Conservation (phyloP, 2,329 filamentous ascomycete genomes). For the Alternaria arbusti region DNA sequence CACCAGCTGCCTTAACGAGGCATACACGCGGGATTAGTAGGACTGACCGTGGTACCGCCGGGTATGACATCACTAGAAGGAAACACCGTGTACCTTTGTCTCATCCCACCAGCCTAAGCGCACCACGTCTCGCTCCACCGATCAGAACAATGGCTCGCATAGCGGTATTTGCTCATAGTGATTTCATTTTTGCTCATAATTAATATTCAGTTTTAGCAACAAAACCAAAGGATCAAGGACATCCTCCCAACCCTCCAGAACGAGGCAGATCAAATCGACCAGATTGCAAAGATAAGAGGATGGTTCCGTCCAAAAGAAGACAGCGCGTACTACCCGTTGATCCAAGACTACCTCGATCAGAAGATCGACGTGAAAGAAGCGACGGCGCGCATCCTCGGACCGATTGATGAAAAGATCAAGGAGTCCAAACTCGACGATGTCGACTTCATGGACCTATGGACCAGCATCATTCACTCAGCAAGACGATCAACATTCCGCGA, state of each 20-base stretch:
- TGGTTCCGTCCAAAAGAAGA: slow-evolving; percentile 37
- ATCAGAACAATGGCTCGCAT: slow-evolving; percentile 10
- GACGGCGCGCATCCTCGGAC: slow-evolving; percentile 22
- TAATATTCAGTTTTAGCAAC: slow-evolving; percentile 18
- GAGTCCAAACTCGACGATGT: slow-evolving; percentile 24
- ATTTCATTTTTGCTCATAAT: neutral
- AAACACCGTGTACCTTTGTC: neutral
- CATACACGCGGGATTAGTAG: slow-evolving; percentile 7
- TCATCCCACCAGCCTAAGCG: neutral
- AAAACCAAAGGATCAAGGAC: slow-evolving; percentile 26
- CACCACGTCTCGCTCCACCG: neutral
- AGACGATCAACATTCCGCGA: slow-evolving; percentile 28
- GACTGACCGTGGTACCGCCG: neutral
- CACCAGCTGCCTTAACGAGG: neutral
- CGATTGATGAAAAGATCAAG: slow-evolving; percentile 36
- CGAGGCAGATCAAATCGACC: slow-evolving; percentile 34
- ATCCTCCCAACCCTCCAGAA: slow-evolving; percentile 21
- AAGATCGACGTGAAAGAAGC: slow-evolving; percentile 20
- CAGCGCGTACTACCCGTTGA: slow-evolving; percentile 26
- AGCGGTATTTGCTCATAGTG: slow-evolving; percentile 7
- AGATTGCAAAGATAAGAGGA: slow-evolving; percentile 36
- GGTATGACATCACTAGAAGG: slow-evolving; percentile 10
- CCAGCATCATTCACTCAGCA: slow-evolving; percentile 41
- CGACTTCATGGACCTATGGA: slow-evolving; percentile 35
- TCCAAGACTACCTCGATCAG: slow-evolving; percentile 34